Evolutionary conservation across 345 rosid species (phyloP), one percentile per base, ranked within the genome.

Genomic region (Viola odorata): DNA sequence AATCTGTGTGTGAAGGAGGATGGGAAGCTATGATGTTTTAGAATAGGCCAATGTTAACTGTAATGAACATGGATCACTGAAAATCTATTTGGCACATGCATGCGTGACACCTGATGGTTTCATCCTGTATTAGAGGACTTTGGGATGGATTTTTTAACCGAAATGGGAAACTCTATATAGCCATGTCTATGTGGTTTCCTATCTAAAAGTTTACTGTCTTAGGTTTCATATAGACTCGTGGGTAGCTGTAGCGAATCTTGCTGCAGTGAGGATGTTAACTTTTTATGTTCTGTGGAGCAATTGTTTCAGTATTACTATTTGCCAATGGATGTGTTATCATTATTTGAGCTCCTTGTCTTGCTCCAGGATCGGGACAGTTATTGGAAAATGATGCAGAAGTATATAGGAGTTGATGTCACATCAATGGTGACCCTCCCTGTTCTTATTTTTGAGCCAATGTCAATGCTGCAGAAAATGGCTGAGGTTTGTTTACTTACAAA

Each of bases 371-470:
- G 96, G 57, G 97, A 92, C 14, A 69, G 96, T 71, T 84, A 89
- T 70, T 89, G 96, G 97, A 90, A 85, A 77, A 84, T 84, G 91
- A 87, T 92, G 97, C 98, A 89, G 53, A 90, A 84, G 11, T 87
- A 92, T 62, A 73, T 89, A 53, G 97, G 97, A 7, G 78, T 95
- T 9, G 97, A 92, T 73, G 74, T 89, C 40, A 87, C 98, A 5
- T 89, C 98, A 12, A 80, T 92, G 98, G 96, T 90, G 67, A 92
- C 97, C 13, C 96, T 92, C 77, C 97, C 98, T 52, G 98, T 89
- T 37, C 59, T 83, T 58, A 84, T 89, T 68, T 87, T 92, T 69
- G 96, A 92, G 75, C 96, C 97, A 14, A 84, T 87, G 94, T 85
- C 98, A 51, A 92, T 87, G 96, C 81, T 89, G 53, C 98, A 84